These are phyloP conservation scores for Acacia melanoxylon DNA, from an alignment of 306 rosid genomes.

Conservation along the genomic window DNA sequence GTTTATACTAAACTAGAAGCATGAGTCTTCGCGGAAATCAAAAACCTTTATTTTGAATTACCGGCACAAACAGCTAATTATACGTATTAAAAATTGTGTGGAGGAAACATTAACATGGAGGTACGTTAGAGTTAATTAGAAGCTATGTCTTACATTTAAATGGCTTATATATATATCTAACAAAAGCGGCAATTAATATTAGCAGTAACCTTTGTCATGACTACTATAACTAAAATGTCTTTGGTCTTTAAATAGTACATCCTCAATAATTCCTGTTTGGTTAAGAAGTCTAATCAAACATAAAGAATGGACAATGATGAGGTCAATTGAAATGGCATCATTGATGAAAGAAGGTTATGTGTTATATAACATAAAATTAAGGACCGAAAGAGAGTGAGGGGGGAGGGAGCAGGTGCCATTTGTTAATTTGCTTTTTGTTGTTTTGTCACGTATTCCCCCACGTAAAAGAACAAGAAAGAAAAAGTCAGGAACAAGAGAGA, in stretches of 20 bases:
- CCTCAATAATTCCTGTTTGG: background rate
- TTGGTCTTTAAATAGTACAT: background rate
- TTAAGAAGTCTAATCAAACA: no score
- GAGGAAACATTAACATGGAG: background rate
- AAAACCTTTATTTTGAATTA: background rate
- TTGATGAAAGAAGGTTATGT: background rate
- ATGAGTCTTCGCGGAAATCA: slow-evolving; percentile 5
- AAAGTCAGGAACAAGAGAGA: background rate
- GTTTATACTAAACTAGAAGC: background rate
- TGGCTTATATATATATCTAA: no score
- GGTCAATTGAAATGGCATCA: no score
- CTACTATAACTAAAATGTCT: background rate
- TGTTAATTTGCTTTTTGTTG: no score
- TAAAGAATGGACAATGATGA: no score
- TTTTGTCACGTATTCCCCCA: background rate
- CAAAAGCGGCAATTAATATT: background rate
- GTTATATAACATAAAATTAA: background rate
- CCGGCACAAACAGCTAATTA: background rate
- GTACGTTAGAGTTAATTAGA: no score
- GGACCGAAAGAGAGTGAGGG: background rate
- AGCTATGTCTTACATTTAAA: background rate
- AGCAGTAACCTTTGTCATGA: background rate
- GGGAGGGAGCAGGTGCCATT: background rate
- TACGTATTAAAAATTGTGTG: background rate
- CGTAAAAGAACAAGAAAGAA: background rate